phyloP scores from a whole-genome alignment of 805 yeast genomes.

The Grigorovia transvaalensis region DNA sequence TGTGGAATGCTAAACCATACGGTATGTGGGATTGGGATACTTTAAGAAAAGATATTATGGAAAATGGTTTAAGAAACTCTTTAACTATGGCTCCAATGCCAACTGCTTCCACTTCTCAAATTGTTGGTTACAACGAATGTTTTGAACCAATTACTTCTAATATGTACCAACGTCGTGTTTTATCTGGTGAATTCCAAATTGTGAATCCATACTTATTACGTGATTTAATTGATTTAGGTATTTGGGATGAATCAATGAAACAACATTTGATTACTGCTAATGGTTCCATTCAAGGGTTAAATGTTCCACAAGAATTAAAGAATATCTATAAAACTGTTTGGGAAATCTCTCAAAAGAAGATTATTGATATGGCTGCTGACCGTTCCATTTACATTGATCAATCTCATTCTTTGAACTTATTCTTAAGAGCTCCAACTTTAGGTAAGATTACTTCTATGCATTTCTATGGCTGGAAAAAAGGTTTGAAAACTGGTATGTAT shows the following conservation, averaged over 20 bases:
- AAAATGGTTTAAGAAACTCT: constrained; percentile 76
- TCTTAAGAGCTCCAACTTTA: constrained; percentile 84
- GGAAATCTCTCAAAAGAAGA: constrained; percentile 82
- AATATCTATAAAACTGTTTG: constrained; percentile 87
- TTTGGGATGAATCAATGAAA: constrained; percentile 77
- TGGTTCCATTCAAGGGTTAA: constrained; percentile 77
- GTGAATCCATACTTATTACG: constrained; percentile 78
- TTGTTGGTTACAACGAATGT: constrained; percentile 87
- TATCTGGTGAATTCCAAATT: constrained; percentile 89
- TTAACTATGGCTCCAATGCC: constrained; percentile 93
- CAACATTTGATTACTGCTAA: constrained; percentile 62
- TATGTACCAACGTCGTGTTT: constrained; percentile 79
- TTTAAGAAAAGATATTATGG: constrained; percentile 47
- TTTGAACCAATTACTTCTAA: constrained; percentile 95
- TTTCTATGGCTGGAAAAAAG: constrained; percentile 97
- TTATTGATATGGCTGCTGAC: constrained; percentile 78
- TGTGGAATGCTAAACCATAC: constrained; percentile 78
- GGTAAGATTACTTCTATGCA: constrained; percentile 97
- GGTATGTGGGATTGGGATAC: constrained; percentile 78
- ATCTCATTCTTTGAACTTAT: constrained; percentile 86
- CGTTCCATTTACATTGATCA: constrained; percentile 79
- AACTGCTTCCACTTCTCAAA: constrained; percentile 95
- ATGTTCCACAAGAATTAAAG: constrained; percentile 66
- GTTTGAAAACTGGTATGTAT: constrained; percentile 97
- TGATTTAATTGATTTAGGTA: constrained; percentile 70